Percentiles rank a stretch among this genome's conserved stretches.
phyloP scores from a whole-genome alignment of 352 stramenopile species.

The Phytophthora chlamydospora region DNA sequence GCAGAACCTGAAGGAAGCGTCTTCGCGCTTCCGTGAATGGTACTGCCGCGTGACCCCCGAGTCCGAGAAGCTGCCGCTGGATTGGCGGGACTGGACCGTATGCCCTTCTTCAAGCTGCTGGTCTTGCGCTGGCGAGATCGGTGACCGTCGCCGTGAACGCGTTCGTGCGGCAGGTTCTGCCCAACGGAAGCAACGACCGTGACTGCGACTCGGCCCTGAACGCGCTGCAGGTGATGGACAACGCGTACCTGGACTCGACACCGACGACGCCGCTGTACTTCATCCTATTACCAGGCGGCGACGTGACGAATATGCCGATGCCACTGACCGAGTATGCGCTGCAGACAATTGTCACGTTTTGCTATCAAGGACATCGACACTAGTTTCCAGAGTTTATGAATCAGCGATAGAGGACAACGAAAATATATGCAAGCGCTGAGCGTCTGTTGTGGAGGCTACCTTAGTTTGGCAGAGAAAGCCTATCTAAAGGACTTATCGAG shows the following conservation, averaged over 20 bases:
- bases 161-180: constrained; percentile 94
- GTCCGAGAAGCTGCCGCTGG: constrained; percentile 96
- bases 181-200: constrained; percentile 94
- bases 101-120: constrained; percentile 96
- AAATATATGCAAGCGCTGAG: too few species aligned
- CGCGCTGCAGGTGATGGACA: constrained; percentile 95
- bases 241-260: constrained; percentile 95
- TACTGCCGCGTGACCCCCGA: constrained; percentile 97
- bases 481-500: too few species aligned
- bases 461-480: too few species aligned
- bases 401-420: too few species aligned
- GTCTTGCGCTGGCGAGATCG: constrained; percentile 94
- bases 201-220: constrained; percentile 97
- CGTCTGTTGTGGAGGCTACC: too few species aligned
- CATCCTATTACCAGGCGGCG: constrained; percentile 95
- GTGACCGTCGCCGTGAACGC: constrained; percentile 96
- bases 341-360: too few species aligned
- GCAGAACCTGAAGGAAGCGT: constrained; percentile 95
- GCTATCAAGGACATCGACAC: too few species aligned
- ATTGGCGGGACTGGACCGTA: constrained; percentile 96
- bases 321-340: too few species aligned
- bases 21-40: constrained; percentile 96
- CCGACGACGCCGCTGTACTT: constrained; percentile 97
- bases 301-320: too few species aligned
- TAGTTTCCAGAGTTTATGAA: too few species aligned